Percentiles rank a stretch among this genome's conserved stretches.
Evolutionary conservation across 2,329 filamentous ascomycete genomes (phyloP).

Genomic region (Scedosporium minutisporum): DNA sequence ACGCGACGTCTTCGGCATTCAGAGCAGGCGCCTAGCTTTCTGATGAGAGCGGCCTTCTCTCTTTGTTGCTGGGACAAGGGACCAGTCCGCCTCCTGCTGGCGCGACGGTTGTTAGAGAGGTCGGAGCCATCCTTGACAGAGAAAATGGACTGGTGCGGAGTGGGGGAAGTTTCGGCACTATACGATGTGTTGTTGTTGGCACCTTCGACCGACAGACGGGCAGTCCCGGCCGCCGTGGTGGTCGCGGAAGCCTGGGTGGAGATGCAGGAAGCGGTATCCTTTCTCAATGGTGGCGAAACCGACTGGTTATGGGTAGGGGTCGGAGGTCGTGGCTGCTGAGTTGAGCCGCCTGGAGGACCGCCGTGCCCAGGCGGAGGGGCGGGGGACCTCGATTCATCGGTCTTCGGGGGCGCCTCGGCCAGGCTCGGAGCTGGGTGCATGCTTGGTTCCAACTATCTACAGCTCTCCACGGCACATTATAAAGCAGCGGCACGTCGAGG

Average conservation of each 20-base stretch:
- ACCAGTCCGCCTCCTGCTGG: slow-evolving; percentile 49
- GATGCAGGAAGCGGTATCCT: slow-evolving; percentile 44
- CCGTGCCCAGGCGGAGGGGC: slow-evolving; percentile 8
- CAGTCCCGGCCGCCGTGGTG: slow-evolving; percentile 20
- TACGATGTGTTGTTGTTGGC: slow-evolving; percentile 13
- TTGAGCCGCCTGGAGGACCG: slow-evolving; percentile 15
- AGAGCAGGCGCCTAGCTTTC: slow-evolving; percentile 47
- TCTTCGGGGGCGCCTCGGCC: slow-evolving; percentile 21
- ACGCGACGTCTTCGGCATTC: slow-evolving; percentile 48
- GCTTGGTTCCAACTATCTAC: slow-evolving; percentile 10
- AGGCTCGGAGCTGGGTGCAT: slow-evolving; percentile 31
- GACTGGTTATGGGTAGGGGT: slow-evolving; percentile 17
- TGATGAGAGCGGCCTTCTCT: slow-evolving; percentile 49
- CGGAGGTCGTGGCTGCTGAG: slow-evolving; percentile 13
- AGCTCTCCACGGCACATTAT: slow-evolving; percentile 4
- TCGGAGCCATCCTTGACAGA: slow-evolving; percentile 46
- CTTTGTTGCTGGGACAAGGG: slow-evolving; percentile 48
- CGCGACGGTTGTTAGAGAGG: slow-evolving; percentile 41
- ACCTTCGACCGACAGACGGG: slow-evolving; percentile 16
- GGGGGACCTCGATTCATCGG: slow-evolving; percentile 16
- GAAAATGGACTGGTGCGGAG: slow-evolving; percentile 41
- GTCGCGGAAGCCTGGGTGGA: slow-evolving; percentile 39
- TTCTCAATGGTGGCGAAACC: slow-evolving; percentile 24
- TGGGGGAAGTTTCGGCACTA: slow-evolving; percentile 39
- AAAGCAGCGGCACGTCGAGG: slow-evolving; percentile 5